Conservation (phyloP, 192 early-diverging fungal genomes). For the Entrophospora sp. region DNA sequence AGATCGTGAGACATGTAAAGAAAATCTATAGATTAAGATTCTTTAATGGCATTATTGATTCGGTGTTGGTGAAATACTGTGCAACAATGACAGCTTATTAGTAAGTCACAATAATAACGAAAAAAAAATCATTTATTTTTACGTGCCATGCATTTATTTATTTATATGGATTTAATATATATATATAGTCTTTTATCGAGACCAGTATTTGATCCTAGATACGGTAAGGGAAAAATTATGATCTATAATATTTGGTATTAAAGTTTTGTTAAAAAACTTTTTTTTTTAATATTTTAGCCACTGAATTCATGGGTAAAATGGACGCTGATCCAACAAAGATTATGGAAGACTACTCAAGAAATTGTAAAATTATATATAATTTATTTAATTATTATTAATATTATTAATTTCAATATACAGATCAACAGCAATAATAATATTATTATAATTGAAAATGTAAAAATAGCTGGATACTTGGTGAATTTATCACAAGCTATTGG, state of each 20-base stretch:
- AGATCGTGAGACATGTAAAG: constrained; percentile 44
- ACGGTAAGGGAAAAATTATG: constrained; percentile 31
- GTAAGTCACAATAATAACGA: too few relatives aligned
- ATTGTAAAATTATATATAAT: too few relatives aligned
- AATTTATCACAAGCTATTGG: constrained; percentile 57
- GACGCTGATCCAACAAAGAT: constrained; percentile 45
- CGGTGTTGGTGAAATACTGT: constrained; percentile 56
- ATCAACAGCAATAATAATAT: not conserved
- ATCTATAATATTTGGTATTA: not conserved
- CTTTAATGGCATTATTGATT: constrained; percentile 54
- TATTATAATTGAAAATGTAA: not conserved
- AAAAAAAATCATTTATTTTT: too few relatives aligned
- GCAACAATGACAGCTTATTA: constrained; percentile 60
- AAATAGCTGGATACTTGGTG: constrained; percentile 48
- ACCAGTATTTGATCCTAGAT: constrained; percentile 48
- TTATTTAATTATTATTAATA: not conserved
- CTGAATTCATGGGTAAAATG: constrained; percentile 42
- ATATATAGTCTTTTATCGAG: constrained; percentile 47
- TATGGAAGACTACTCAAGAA: constrained; percentile 53
- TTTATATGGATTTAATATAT: too few relatives aligned
- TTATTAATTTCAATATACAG: not conserved
- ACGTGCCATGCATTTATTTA: not conserved
- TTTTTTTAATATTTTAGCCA: constrained; percentile 31
- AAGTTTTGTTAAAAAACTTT: not conserved
- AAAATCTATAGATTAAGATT: constrained; percentile 54